Base-by-base conservation (phyloP, 495 filamentous ascomycete genomes). In the Paragyromitra xinjiangensis region DNA sequence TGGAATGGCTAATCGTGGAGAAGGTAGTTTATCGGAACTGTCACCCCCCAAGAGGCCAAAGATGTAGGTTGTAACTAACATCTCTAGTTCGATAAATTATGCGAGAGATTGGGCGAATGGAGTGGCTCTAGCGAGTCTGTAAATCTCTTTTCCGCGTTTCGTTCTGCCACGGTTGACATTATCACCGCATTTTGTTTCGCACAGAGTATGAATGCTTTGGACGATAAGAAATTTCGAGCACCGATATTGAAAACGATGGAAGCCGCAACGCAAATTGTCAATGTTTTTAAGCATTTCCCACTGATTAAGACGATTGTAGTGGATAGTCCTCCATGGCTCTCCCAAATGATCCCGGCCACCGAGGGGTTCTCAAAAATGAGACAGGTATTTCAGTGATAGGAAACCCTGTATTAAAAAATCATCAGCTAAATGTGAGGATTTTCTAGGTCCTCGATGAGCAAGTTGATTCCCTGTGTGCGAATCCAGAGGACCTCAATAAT, bases 111-210 rank as follows among this genome's bases (percentile, higher is more conserved):
- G 24, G 48, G 37, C 14, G 22, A 64, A 16, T 72, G 81, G 24
- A 53, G 34, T 14, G 12, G n/a, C 16, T 45, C 65, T 11, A 51
- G 34, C 4, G 64, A 70, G 4, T 22, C 80, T 1, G 37, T 70
- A 9, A 75, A 86, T 72, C 55, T 87, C 3, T 80, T 81, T 51
- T 81, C 73, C 40, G 85, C 80, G 3, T 84, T 84, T 64, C 84
- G 83, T n/a, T 84, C 81, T 65, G 73, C 83, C 40, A 73, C 85
- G 6, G 69, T 85, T 7, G 86, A 87, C 56, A 82, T 83, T 12
- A 85, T 87, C 55, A 84, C 78, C 9, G 69, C 67, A 19, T 83
- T 86, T 64, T 84, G 81, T 51, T 86, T 87, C 71, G 83, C 72
- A 5, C 71, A 78, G 0, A 70, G 66, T 42, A 56, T 86, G 42